Conservation (phyloP, 1,284 basidiomycete genomes). For the Austroboletus novae-zelandiae region DNA sequence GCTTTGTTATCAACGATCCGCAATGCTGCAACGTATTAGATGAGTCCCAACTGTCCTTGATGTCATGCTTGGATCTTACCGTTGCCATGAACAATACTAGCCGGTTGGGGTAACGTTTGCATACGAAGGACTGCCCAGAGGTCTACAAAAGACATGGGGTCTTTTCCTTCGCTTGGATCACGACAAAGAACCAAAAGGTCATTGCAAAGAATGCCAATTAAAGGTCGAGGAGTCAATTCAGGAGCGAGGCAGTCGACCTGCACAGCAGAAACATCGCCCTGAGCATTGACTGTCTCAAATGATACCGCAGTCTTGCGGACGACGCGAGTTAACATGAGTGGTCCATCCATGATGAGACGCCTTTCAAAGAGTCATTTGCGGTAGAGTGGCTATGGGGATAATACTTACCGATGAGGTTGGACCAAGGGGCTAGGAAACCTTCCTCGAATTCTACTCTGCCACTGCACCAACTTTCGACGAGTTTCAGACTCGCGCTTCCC, state of each 20-base stretch:
- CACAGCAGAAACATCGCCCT: slow-evolving; percentile 74
- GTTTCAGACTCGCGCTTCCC: slow-evolving; percentile 93
- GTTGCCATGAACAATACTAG: slow-evolving; percentile 86
- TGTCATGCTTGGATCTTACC: slow-evolving; percentile 44
- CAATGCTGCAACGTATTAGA: slow-evolving; percentile 48
- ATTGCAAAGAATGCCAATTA: slow-evolving; percentile 85
- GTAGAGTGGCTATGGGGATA: slow-evolving; percentile 1
- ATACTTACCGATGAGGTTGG: slow-evolving; percentile 86
- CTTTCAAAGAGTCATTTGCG: slow-evolving; percentile 37
- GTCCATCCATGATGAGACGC: slow-evolving; percentile 86
- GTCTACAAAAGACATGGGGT: slow-evolving; percentile 73
- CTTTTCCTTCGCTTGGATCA: slow-evolving; percentile 74
- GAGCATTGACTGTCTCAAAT: slow-evolving; percentile 76
- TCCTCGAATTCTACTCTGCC: slow-evolving; percentile 90
- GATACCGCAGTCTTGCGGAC: slow-evolving; percentile 87
- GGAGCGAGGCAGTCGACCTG: slow-evolving; percentile 88
- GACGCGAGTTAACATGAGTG: slow-evolving; percentile 78
- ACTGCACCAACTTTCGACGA: slow-evolving; percentile 81
- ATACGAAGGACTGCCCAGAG: slow-evolving; percentile 92
- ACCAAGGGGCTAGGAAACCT: slow-evolving; percentile 94
- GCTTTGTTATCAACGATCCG: slow-evolving; percentile 86
- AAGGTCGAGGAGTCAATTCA: slow-evolving; percentile 70
- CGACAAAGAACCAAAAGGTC: slow-evolving; percentile 89
- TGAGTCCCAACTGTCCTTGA: slow-evolving; percentile 6
- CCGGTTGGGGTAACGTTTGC: slow-evolving; percentile 85